Percentiles rank a stretch among this genome's conserved stretches.
Evolutionary conservation across 306 rosid genomes (phyloP).

Genomic region (Dalbergia cultrata): DNA sequence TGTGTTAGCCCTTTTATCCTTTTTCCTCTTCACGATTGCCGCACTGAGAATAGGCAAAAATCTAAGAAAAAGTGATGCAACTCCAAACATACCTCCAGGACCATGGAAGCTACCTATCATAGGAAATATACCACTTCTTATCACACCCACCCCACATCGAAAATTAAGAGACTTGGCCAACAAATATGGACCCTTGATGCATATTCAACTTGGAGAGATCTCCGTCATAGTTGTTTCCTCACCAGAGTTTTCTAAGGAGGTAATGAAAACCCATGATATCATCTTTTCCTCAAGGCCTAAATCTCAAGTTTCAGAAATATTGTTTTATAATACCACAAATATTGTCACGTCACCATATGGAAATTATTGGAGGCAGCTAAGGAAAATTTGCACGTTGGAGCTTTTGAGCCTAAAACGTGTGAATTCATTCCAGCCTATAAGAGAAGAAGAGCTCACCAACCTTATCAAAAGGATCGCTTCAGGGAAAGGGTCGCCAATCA

Average conservation of each 20-base stretch:
- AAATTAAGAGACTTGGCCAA: slow-evolving; percentile 47
- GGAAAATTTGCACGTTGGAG: slow-evolving; percentile 46
- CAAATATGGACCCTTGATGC: slow-evolving; percentile 45
- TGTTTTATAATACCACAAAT: slow-evolving; percentile 20
- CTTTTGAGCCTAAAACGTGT: slow-evolving; percentile 46
- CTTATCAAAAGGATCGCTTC: slow-evolving; percentile 27
- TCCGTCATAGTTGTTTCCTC: slow-evolving; percentile 53
- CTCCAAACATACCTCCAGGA: neutral
- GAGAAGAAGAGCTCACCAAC: slow-evolving; percentile 47
- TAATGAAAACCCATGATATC: slow-evolving; percentile 48
- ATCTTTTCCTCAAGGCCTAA: slow-evolving; percentile 51
- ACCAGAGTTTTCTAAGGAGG: slow-evolving; percentile 41
- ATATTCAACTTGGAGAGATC: slow-evolving; percentile 39
- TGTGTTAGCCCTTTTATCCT: too few species aligned
- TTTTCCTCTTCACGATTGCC: slow-evolving; percentile 1
- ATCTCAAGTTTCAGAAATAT: neutral
- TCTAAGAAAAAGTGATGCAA: neutral
- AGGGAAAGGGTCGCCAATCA: slow-evolving; percentile 34
- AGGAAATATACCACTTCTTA: slow-evolving; percentile 31
- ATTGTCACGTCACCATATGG: slow-evolving; percentile 46
- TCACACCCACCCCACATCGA: slow-evolving; percentile 34
- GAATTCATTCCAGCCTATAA: slow-evolving; percentile 37
- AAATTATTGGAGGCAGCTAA: slow-evolving; percentile 41
- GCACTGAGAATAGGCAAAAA: neutral
- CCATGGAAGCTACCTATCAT: slow-evolving; percentile 32